Evolutionary conservation across 768 basidiomycete species (phyloP).

Genomic region (Hysterangium stoloniferum): DNA sequence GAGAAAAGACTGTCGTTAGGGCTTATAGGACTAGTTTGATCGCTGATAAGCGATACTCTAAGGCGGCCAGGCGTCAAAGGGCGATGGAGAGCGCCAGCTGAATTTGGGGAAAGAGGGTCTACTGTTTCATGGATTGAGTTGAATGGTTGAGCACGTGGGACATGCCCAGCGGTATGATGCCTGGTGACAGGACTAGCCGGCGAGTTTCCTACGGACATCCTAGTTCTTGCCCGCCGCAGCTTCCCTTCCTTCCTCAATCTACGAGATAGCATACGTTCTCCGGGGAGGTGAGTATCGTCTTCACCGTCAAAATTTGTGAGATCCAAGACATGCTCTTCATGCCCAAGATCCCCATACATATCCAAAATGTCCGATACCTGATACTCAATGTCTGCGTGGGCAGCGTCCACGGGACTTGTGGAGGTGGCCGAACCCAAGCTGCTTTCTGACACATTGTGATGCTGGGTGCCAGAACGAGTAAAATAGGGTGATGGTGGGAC

Average conservation of each 20-base stretch:
- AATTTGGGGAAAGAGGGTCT: background rate
- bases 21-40: background rate
- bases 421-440: conserved; percentile 13
- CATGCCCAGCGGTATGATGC: conserved; percentile 3
- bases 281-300: conserved; percentile 47
- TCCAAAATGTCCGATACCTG: conserved; percentile 7
- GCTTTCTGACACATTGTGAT: conserved; percentile 12
- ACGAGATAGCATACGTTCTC: conserved; percentile 45
- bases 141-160: background rate
- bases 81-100: background rate
- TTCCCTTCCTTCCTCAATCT: conserved; percentile 54
- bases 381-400: conserved; percentile 15
- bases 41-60: background rate
- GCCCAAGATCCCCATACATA: conserved; percentile 27
- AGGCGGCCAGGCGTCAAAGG: background rate
- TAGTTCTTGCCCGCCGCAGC: conserved; percentile 41
- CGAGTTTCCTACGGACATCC: conserved; percentile 20
- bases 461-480: conserved; percentile 4
- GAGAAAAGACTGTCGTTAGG: background rate
- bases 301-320: conserved; percentile 78
- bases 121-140: background rate
- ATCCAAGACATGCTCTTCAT: conserved; percentile 49
- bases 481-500: conserved; percentile 30
- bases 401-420: conserved; percentile 11
- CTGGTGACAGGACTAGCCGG: conserved; percentile 15